Base-by-base conservation (phyloP, 331 rosid genomes). In the Malus hybrid region DNA sequence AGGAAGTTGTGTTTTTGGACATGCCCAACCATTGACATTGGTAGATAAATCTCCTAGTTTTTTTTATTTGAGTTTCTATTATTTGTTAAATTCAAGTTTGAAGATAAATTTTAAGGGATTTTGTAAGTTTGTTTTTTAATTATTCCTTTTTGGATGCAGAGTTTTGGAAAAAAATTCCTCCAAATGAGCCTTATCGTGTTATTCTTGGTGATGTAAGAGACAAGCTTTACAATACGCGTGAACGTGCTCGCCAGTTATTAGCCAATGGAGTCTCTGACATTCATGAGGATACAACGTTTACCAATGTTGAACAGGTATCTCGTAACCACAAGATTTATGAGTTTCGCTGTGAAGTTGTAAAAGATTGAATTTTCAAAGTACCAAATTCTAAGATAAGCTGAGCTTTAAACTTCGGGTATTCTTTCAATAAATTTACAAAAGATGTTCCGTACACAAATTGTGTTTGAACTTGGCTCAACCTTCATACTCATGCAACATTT, bases 141-240 rank as follows among this genome's bases (percentile, higher is more conserved):
- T 22, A 33, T 69, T 22, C 55, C 63, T 83, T 80, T 76, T 34
- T 74, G 73, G 48, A 46, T 86, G 84, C 87, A 95, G 99, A 95
- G 82, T 95, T 95, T 86, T 95, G 99, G 99, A 95, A 95, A 76
- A 92, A 91, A 81, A 65, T 95, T 89, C 99, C 99, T 87, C 87
- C 97, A 72, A 95, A 90, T 65, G 99, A 95, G 87, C 99, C 99
- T 32, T 95, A 95, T 78, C 99, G 99, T 64, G 98, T 95, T 67
- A 90, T 95, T 85, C 97, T 95, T 56, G 98, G 99, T 39, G 96
- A 79, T 80, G 94, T 95, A 73, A 88, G 99, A 79, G 99, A 95
- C 84, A 95, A 92, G 82, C 85, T 95, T 48, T 95, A 95, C 65
- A 88, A 85, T 78, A 95, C 99, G 29, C 99, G 98, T 31, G 99